phyloP scores from a whole-genome alignment of 202 grass and related monocot species.

The Digitaria exilis region DNA sequence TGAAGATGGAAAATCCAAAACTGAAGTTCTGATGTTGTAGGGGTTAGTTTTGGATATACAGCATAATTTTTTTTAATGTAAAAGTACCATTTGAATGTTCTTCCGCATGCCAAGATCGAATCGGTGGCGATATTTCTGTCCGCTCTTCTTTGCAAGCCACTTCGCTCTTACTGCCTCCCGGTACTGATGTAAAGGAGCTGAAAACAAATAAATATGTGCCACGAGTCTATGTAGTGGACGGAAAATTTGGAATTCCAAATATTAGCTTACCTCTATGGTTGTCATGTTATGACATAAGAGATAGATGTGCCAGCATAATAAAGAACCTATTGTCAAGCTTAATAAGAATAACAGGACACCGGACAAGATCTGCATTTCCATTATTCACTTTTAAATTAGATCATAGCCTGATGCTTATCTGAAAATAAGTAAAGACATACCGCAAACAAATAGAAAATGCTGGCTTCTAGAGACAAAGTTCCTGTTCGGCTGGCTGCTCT shows the following conservation, averaged over 20 bases:
- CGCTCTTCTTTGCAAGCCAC: conserved; percentile 96
- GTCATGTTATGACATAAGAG: conserved; percentile 89
- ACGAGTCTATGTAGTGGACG: not conserved
- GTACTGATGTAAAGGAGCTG: conserved; percentile 43
- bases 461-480: not conserved
- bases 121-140: conserved; percentile 71
- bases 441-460: conserved; percentile 7
- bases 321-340: conserved; percentile 76
- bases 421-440: not conserved
- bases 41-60: not conserved
- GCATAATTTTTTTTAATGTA: not conserved
- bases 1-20: conserved; percentile 1
- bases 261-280: conserved; percentile 81
- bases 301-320: conserved; percentile 95
- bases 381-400: not conserved
- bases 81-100: conserved; percentile 76
- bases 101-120: conserved; percentile 80
- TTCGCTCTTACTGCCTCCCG: conserved; percentile 72
- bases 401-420: not conserved
- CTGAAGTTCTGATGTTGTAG: not conserved
- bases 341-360: conserved; percentile 66
- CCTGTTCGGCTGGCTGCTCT: too few species aligned
- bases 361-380: conserved; percentile 60
- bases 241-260: not conserved
- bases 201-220: conserved; percentile 14